phyloP scores from a whole-genome alignment of 129 eudicot genomes.

The Kitagawia praeruptora region DNA sequence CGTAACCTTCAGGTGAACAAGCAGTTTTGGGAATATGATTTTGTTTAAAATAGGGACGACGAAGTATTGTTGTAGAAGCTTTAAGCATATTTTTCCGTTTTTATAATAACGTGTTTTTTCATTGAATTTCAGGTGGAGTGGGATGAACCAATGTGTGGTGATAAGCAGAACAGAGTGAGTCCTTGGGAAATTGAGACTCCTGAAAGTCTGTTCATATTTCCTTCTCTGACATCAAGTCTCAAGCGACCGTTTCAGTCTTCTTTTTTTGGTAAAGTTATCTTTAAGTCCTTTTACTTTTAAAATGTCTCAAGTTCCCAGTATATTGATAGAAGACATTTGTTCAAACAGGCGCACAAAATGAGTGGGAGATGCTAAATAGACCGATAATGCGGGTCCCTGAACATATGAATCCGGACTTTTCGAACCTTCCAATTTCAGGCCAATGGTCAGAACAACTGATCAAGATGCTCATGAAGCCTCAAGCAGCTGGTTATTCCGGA shows the following conservation, averaged over 20 bases:
- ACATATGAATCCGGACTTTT: conserved; percentile 23
- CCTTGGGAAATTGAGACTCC: conserved; percentile 99
- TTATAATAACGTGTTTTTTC: background rate
- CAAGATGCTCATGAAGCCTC: conserved; percentile 71
- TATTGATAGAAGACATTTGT: background rate
- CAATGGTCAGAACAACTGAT: conserved; percentile 80
- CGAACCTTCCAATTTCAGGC: conserved; percentile 49
- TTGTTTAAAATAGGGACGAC: background rate
- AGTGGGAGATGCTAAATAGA: conserved; percentile 72
- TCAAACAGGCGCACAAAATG: conserved; percentile 55
- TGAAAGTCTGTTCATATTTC: conserved; percentile 91
- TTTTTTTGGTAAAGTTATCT: conserved; percentile 47
- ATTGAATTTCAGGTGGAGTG: conserved; percentile 65
- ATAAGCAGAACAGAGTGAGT: conserved; percentile 82
- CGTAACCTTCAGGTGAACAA: conserved; percentile 74
- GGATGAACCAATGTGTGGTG: conserved; percentile 96
- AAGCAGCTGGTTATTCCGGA: conserved; percentile 20
- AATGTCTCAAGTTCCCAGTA: background rate
- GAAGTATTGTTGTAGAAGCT: background rate
- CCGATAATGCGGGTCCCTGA: conserved; percentile 65
- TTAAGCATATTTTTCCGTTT: background rate
- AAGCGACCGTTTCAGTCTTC: conserved; percentile 82
- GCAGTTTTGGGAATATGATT: background rate
- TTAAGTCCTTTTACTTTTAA: background rate
- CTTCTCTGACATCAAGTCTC: conserved; percentile 78